phyloP scores from a whole-genome alignment of 176 grass and related monocot species.

The Phyllostachys edulis region DNA sequence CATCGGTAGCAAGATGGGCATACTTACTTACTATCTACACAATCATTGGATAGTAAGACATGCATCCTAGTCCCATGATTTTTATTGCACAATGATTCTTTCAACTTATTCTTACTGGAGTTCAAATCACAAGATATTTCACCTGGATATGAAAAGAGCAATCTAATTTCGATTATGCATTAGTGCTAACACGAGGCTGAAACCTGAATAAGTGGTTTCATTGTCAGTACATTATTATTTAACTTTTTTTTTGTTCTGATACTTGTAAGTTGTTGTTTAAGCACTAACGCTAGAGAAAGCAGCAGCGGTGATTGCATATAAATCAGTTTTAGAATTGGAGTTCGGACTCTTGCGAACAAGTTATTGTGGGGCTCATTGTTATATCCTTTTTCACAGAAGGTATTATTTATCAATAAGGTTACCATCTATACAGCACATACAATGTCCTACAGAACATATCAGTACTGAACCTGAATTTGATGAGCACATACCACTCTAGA shows the following conservation, averaged over 20 bases:
- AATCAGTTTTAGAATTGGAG: background rate
- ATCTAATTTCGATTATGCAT: background rate
- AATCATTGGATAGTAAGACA: background rate
- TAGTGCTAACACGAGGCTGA: background rate
- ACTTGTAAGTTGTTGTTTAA: conserved; percentile 6
- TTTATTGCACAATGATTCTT: background rate
- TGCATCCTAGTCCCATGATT: too few species aligned
- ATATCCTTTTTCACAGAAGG: background rate
- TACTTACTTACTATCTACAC: background rate
- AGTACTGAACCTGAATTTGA: background rate
- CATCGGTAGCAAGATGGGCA: background rate
- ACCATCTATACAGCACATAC: conserved; percentile 1
- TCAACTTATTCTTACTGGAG: conserved; percentile 9
- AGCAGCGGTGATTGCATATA: background rate
- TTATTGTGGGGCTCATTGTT: background rate
- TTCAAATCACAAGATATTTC: background rate
- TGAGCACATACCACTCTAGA: background rate
- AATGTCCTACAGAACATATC: background rate
- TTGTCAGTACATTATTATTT: background rate
- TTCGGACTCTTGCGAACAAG: background rate
- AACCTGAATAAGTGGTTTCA: background rate
- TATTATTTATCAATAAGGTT: background rate
- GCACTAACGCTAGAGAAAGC: background rate
- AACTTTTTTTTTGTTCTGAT: conserved; percentile 4
- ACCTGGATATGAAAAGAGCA: conserved; percentile 10